phyloP scores from a whole-genome alignment of 2,329 filamentous ascomycete genomes.

The Stenocarpella maydis region DNA sequence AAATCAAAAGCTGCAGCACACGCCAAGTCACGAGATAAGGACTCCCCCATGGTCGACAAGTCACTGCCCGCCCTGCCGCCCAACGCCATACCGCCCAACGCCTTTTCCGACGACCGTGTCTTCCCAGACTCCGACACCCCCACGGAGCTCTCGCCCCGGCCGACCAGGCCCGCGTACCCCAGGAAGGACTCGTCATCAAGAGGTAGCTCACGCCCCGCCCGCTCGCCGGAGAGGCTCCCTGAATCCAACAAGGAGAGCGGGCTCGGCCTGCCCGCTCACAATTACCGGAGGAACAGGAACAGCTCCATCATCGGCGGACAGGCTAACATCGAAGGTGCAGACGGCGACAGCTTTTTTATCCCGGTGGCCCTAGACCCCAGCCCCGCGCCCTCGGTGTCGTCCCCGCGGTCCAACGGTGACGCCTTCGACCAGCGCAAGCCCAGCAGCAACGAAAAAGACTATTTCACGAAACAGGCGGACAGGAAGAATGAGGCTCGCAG shows the following conservation, averaged over 20 bases:
- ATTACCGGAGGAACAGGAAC: slow-evolving; percentile 80
- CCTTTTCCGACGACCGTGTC: slow-evolving; percentile 68
- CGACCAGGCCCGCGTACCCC: slow-evolving; percentile 56
- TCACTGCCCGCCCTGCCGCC: slow-evolving; percentile 90
- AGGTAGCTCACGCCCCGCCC: slow-evolving; percentile 59
- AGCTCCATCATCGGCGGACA: slow-evolving; percentile 65
- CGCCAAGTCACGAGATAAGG: slow-evolving; percentile 70
- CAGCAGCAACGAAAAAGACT: slow-evolving; percentile 64
- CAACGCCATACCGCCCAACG: slow-evolving; percentile 69
- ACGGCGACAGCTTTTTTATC: slow-evolving; percentile 77
- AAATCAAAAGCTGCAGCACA: slow-evolving; percentile 75
- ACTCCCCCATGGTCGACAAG: slow-evolving; percentile 81
- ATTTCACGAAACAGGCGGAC: slow-evolving; percentile 62
- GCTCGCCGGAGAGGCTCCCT: slow-evolving; percentile 61
- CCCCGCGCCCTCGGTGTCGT: slow-evolving; percentile 60
- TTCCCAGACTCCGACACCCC: slow-evolving; percentile 71
- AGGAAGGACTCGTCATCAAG: slow-evolving; percentile 64
- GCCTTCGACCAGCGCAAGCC: slow-evolving; percentile 55
- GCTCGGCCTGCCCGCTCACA: slow-evolving; percentile 75
- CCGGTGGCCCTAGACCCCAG: slow-evolving; percentile 78
- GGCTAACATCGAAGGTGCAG: slow-evolving; percentile 52
- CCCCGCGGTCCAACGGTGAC: slow-evolving; percentile 63
- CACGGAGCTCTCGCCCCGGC: slow-evolving; percentile 73
- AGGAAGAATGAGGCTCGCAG: slow-evolving; percentile 51
- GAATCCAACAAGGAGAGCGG: slow-evolving; percentile 61